Percentiles rank a stretch among this genome's conserved stretches.
Evolutionary conservation across 176 grass and related monocot species (phyloP).

Genomic region (Coix lacrymajobi): DNA sequence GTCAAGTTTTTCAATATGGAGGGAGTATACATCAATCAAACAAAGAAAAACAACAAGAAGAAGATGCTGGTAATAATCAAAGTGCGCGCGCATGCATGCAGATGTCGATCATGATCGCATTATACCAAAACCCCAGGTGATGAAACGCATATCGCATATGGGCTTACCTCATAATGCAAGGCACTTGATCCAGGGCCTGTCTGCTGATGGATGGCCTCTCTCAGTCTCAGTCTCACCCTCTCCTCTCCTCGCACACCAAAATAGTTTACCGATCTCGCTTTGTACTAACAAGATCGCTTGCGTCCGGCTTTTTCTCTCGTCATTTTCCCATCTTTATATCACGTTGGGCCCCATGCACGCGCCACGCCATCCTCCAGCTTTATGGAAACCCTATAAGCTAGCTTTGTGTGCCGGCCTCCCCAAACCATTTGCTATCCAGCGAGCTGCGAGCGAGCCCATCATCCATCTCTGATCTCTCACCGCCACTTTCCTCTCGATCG

Average conservation of each 20-base stretch:
- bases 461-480: background rate
- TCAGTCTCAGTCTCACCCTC: too few species aligned
- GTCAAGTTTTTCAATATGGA: too few species aligned
- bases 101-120: background rate
- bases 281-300: conserved; percentile 19
- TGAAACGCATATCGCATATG: conserved; percentile 58
- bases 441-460: background rate
- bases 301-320: conserved; percentile 17
- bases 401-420: background rate
- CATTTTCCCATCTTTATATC: conserved; percentile 25
- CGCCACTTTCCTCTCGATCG: conserved; percentile 19
- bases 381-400: conserved; percentile 29
- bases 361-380: conserved; percentile 15
- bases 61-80: background rate
- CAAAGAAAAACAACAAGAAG: background rate
- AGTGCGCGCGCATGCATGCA: background rate
- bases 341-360: conserved; percentile 35
- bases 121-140: conserved; percentile 48
- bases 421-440: conserved; percentile 13
- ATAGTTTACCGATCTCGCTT: background rate
- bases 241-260: too few species aligned
- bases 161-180: conserved; percentile 49
- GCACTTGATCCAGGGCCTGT: conserved; percentile 34
- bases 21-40: background rate
- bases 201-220: background rate